These are phyloP conservation scores for Cavenderia fasciculata DNA, from an alignment of 78 protist genomes.

Conservation along the genomic window DNA sequence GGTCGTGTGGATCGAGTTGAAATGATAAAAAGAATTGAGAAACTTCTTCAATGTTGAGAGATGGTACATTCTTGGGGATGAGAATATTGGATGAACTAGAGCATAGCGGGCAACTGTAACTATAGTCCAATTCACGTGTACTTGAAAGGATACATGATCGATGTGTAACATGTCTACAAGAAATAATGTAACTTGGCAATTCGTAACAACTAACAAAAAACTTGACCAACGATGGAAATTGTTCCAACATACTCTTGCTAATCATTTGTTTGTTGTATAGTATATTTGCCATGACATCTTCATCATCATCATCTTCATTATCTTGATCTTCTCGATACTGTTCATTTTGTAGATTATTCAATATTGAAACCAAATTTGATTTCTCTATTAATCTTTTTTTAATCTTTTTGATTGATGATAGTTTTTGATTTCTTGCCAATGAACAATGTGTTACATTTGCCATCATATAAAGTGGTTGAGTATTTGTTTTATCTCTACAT, in stretches of 20 bases:
- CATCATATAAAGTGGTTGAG: background rate
- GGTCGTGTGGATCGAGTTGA: too few species aligned
- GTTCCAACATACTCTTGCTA: too few species aligned
- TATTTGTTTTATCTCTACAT: slow-evolving; percentile 2
- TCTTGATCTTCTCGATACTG: too few species aligned
- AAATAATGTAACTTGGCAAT: slow-evolving; percentile 1
- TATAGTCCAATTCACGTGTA: background rate
- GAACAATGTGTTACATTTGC: slow-evolving; percentile 11
- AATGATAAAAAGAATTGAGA: background rate
- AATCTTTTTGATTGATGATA: background rate
- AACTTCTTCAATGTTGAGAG: background rate
- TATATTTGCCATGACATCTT: too few species aligned
- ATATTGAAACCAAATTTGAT: too few species aligned
- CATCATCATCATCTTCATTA: too few species aligned
- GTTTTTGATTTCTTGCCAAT: background rate
- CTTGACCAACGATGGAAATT: background rate
- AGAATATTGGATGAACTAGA: background rate
- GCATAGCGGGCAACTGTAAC: slow-evolving; percentile 18
- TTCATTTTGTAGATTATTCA: too few species aligned
- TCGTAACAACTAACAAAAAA: background rate
- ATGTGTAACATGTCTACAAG: slow-evolving; percentile 1
- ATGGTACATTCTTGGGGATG: background rate
- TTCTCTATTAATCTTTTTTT: too few species aligned
- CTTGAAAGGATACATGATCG: background rate
- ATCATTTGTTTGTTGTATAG: too few species aligned